Evolutionary conservation across 176 grass and related monocot species (phyloP), one percentile per base, ranked within the genome.

Genomic region (Luzula sylvatica): DNA sequence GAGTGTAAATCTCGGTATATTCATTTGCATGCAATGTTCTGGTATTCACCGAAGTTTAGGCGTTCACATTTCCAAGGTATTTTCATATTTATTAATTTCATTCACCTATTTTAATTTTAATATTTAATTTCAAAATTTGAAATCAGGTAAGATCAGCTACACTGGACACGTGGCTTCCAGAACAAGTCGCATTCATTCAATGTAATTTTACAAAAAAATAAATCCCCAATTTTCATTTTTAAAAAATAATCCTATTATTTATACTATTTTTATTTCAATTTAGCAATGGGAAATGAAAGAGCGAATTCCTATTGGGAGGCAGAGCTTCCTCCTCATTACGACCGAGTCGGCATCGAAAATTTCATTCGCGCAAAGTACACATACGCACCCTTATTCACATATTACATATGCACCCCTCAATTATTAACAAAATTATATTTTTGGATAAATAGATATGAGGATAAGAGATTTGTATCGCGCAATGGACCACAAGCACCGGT

Each of bases 151-250:
- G 93, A 62, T 99, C 93, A 29, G 93, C 86, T 15, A 90, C 93
- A 38, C 51, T 99, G 29, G 93, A 99, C 65, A 99, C 93, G 78
- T 99, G 93, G 93, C 65, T 99, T 35, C 93, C 93, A 3, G 93
- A 99, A 60, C 93, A 99, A 80, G 86, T 99, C 74, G 56, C 78
- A 77, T 92, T 92, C 78, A 92, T 99, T 80, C 93, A 99, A 75
- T 75, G 93, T 99, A 76, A 35, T 7, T 35, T 35, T n/a, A n/a
- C n/a, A 35, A 35, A 35, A 7, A 7, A 35, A 35, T 35, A 35
- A 35, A 35, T 35, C 5, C 55, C 65, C 59, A 30, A 68, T 27
- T 28, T 78, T 50, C 12, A 13, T 52, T 11, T 3, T 54, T 8
- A 6, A 26, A n/a, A n/a, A n/a, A 58, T 65, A 23, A 50, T 74